phyloP scores from a whole-genome alignment of 2,329 filamentous ascomycete species.

The Hymenoscyphus fraxineus region DNA sequence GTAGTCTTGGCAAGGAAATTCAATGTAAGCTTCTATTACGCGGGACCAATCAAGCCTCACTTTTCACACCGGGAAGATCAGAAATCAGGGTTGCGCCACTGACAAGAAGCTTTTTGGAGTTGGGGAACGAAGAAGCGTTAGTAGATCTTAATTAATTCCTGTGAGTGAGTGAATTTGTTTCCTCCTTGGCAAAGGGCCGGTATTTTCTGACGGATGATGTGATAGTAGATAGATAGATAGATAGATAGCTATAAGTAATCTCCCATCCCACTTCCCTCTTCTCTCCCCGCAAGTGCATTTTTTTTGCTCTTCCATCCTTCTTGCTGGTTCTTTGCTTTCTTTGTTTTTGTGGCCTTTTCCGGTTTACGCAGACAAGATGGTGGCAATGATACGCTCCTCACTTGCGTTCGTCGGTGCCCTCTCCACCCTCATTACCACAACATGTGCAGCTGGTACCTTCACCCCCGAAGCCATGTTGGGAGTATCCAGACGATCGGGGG shows the following conservation, averaged over 20 bases:
- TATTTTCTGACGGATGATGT: no score
- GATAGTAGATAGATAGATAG: background rate
- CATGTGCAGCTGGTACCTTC: slow-evolving; percentile 36
- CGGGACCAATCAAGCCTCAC: background rate
- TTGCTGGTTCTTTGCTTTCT: background rate
- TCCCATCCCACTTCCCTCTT: slow-evolving; percentile 2
- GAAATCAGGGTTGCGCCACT: background rate
- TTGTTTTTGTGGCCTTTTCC: slow-evolving; percentile 10
- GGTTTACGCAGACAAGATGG: slow-evolving; percentile 7
- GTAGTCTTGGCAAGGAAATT: slow-evolving; percentile 3
- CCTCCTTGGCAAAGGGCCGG: no score
- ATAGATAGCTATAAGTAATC: slow-evolving; percentile 13
- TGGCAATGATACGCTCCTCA: slow-evolving; percentile 13
- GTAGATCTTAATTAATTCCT: background rate
- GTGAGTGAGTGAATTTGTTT: background rate
- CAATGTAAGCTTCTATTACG: background rate
- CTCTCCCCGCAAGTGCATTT: background rate
- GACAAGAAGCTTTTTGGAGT: background rate
- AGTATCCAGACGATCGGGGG: slow-evolving; percentile 66
- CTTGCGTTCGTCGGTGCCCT: slow-evolving; percentile 7
- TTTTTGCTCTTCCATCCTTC: background rate
- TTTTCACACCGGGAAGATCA: no score
- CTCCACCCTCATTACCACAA: slow-evolving; percentile 15
- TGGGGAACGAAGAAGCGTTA: no score
- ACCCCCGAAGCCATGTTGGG: slow-evolving; percentile 73